phyloP scores from a whole-genome alignment of 2,329 filamentous ascomycete species.

The Colletotrichum sp. region DNA sequence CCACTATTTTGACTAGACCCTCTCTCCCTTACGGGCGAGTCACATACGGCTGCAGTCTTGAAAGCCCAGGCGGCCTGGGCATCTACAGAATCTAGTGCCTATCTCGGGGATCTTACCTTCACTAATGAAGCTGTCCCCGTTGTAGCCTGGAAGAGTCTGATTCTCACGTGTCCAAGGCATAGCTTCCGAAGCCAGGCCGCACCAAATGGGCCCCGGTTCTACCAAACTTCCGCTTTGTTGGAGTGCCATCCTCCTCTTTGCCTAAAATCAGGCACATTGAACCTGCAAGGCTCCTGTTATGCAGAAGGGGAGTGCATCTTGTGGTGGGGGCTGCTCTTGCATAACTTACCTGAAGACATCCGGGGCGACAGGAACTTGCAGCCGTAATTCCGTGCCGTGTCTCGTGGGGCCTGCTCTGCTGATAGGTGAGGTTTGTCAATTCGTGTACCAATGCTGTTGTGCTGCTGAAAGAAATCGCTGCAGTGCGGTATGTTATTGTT shows the following conservation, averaged over 20 bases:
- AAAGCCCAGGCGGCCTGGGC: neutral
- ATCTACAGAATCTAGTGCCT: neutral
- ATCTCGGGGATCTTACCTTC: neutral
- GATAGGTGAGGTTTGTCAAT: constrained; percentile 2
- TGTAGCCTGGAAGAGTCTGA: neutral
- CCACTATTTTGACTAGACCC: neutral
- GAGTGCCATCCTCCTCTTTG: neutral
- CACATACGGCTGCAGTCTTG: neutral
- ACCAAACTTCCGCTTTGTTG: neutral
- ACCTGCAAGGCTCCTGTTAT: neutral
- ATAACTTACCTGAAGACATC: constrained; percentile 7
- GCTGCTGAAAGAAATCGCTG: neutral
- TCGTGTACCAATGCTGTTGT: neutral
- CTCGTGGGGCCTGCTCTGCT: constrained; percentile 5
- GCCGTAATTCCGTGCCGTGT: constrained; percentile 17
- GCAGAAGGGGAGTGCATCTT: neutral
- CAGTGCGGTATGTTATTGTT: constrained; percentile 12
- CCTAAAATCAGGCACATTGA: neutral
- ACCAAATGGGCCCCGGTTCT: neutral
- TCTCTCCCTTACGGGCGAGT: neutral
- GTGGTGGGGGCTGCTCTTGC: neutral
- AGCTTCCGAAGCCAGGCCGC: neutral
- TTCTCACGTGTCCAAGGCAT: neutral
- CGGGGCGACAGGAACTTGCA: neutral
- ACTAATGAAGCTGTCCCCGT: neutral